Percentiles rank a stretch among this genome's conserved stretches.
Conservation (phyloP, 2,329 filamentous ascomycete species). For the Daldinia sp. region DNA sequence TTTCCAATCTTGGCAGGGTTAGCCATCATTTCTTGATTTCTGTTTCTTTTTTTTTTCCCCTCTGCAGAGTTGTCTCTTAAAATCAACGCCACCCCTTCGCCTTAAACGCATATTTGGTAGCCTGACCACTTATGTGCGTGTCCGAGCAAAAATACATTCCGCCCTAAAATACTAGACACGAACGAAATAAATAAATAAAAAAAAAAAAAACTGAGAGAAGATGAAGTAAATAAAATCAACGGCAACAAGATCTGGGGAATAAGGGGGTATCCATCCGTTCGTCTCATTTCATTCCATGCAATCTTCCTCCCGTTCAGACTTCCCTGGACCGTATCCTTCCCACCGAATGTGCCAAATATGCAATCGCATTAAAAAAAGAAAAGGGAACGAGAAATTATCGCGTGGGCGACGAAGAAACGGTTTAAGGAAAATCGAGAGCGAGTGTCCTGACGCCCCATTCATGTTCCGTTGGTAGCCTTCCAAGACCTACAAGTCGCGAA, state of each 20-base stretch:
- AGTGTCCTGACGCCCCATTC: conserved; percentile 51
- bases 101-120: conserved; percentile 45
- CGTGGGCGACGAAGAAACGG: conserved; percentile 51
- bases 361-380: conserved; percentile 43
- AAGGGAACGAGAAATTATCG: conserved; percentile 48
- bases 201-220: conserved; percentile 16
- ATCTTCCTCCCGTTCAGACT: conserved; percentile 47
- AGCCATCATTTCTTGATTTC: conserved; percentile 40
- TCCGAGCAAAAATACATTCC: conserved; percentile 39
- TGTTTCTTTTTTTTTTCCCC: conserved; percentile 39
- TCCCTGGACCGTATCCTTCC: conserved; percentile 42
- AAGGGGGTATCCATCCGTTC: conserved; percentile 54
- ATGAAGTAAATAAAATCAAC: conserved; percentile 23
- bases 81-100: conserved; percentile 41
- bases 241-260: conserved; percentile 48
- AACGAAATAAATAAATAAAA: conserved; percentile 34
- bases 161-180: conserved; percentile 49
- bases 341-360: conserved; percentile 45
- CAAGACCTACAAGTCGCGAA: conserved; percentile 26
- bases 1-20: conserved; percentile 47
- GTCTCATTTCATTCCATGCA: conserved; percentile 53
- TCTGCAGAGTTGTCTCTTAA: conserved; percentile 34
- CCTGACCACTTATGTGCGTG: conserved; percentile 47
- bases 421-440: conserved; percentile 54
- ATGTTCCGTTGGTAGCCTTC: conserved; percentile 44